phyloP scores from a whole-genome alignment of 75 land plant genomes.

The Isoetes taiwanensis region DNA sequence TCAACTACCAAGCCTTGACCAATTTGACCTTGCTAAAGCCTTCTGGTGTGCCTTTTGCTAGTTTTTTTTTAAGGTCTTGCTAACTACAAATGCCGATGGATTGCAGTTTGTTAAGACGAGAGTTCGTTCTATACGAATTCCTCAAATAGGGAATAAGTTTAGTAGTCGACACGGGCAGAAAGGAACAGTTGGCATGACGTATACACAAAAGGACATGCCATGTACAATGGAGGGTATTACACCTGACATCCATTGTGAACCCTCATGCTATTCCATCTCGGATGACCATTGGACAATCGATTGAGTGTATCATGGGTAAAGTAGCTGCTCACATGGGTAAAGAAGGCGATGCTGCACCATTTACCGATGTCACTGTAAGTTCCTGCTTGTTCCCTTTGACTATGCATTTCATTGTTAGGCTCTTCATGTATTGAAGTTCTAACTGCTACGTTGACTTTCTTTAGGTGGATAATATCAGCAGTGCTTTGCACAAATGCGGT shows the following conservation, averaged over 20 bases:
- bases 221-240: background rate
- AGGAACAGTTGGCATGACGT: slow-evolving; percentile 3
- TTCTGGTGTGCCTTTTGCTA: too few relatives aligned
- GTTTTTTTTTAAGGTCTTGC: background rate
- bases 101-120: slow-evolving; percentile 1
- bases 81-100: background rate
- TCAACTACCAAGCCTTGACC: too few relatives aligned
- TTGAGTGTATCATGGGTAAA: slow-evolving; percentile 9
- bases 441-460: background rate
- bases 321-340: slow-evolving; percentile 4
- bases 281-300: slow-evolving; percentile 1
- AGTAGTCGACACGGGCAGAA: slow-evolving; percentile 8
- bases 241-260: slow-evolving; percentile 7
- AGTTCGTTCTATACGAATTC: background rate
- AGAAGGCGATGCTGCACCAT: slow-evolving; percentile 5
- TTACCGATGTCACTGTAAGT: slow-evolving; percentile 6
- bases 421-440: background rate
- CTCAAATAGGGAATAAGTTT: slow-evolving; percentile 4
- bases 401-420: background rate
- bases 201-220: slow-evolving; percentile 1
- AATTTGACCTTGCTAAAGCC: too few relatives aligned
- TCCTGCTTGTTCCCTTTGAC: background rate
- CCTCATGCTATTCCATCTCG: slow-evolving; percentile 8
- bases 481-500: background rate
- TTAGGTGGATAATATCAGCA: slow-evolving; percentile 6